Base-by-base conservation (phyloP, 441 rosid genomes). In the Arabidopsis hybrid region DNA sequence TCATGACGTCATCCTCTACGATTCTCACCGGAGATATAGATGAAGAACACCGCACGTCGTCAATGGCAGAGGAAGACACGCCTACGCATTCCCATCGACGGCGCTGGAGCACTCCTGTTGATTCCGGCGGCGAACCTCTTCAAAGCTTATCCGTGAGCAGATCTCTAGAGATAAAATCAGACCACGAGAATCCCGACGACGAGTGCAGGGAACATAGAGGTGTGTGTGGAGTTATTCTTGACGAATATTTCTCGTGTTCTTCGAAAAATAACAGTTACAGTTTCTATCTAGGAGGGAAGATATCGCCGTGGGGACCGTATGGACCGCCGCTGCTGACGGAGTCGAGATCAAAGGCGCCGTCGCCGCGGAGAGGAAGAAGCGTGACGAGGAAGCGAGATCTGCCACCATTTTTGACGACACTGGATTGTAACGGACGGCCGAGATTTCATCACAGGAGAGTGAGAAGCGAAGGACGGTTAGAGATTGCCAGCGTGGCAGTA, bases 371-470 rank as follows among this genome's bases (percentile, higher is more conserved):
- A 34, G 69, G 55, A 34, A 76, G 65, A 46, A 60, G 36, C 26
- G 67, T 49, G 49, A 8, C 35, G 75, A 61, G 34, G 66, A 73
- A 63, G 75, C 51, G 31, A 21, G 80, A 67, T 45, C 36, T 80
- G 39, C 86, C 88, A 45, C 84, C 86, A 4, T 47, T 38, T 60
- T 26, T 82, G 40, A 76, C 85, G 39, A 80, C 87, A 0, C 35
- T 85, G 32, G 80, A 75, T 60, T 46, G 38, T 65, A 76, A 64
- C 26, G 83, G 88, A 81, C 68, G 81, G 79, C 80, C 84, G 42
- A 74, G 83, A 68, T 85, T 55, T 29, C 65, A 69, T 18, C 66
- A 73, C 42, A 40, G 66, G 70, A 71, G 72, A 35, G 76, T 60
- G 79, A 79, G 80, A 61, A 74, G 68, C 12, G 77, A 74, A 40